Base-by-base conservation (phyloP, 139 green algal species). In the Micractinium sp. region DNA sequence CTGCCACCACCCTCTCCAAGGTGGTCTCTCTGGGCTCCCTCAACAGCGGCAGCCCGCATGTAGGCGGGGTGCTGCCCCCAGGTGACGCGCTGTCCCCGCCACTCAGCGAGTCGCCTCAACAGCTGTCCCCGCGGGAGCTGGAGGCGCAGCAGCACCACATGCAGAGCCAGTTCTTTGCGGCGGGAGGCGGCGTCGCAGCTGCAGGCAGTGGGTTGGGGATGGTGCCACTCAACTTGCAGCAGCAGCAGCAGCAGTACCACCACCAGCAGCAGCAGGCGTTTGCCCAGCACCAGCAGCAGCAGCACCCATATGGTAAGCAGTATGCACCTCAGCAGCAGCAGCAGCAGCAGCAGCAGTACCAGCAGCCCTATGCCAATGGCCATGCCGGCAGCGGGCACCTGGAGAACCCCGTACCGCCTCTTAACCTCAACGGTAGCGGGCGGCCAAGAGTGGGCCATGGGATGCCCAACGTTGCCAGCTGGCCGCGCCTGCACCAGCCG, bases 1-100 rank as follows among this genome's bases (percentile, higher is more conserved):
- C 88, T 3, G 81, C 88, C 88, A 86, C 82, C 56, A 87, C 82
- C 35, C 82, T 91, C 16, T 81, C 76, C 56, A 91, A 91, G 38
- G 82, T 88, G n/a, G 38, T 91, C 53, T 80, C 53, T 56, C 87
- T 71, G 16, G 71, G 47, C 56, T 91, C 88, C 12, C 81, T 91
- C 27, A 79, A 29, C 83, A 87, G 83, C 38, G 79, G 76, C 83
- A 87, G 83, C 83, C 67, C 83, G 3, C 83, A 87, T 23, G 66
- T 79, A 0, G 81, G 63, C 15, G 82, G 82, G 9, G 38, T 38
- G 66, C 83, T 87, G 83, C 83, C 83, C 16, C 83, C 83, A 4
- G 83, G 83, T 15, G 83, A 87, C 25, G 41, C 73, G 38, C 83
- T 87, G 83, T 87, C 83, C 36, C 83, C 83, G 66, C 83, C 83